phyloP scores from a whole-genome alignment of 106 monocot species.

The Chionographis japonica region DNA sequence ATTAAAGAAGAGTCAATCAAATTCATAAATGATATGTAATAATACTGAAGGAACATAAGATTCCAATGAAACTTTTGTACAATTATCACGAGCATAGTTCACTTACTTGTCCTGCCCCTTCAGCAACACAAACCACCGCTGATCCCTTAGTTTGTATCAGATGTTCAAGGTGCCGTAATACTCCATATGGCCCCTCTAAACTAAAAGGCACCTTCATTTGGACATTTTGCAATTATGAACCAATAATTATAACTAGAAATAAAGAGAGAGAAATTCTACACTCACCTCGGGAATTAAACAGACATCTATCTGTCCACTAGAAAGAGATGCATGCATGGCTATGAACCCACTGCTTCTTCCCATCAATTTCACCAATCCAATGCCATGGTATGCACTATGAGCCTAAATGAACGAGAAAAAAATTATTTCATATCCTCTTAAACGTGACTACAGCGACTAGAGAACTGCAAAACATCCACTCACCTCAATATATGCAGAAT shows the following conservation, averaged over 20 bases:
- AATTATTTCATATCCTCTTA: too few species aligned
- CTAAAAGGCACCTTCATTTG: constrained; percentile 66
- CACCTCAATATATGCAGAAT: constrained; percentile 97
- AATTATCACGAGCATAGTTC: neutral
- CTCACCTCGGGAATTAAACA: constrained; percentile 92
- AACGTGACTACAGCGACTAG: neutral
- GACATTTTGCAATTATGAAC: neutral
- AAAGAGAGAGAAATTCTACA: neutral
- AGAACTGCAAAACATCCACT: neutral
- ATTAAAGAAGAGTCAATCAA: neutral
- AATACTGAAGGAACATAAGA: neutral
- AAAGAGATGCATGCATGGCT: constrained; percentile 89
- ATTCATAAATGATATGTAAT: neutral
- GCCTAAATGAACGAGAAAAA: constrained; percentile 34
- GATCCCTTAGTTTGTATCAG: constrained; percentile 68
- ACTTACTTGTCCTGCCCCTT: constrained; percentile 85
- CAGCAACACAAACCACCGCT: constrained; percentile 79
- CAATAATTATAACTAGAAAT: neutral
- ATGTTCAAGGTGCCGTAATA: constrained; percentile 57
- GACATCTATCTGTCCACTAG: constrained; percentile 92
- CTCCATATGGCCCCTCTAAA: constrained; percentile 68
- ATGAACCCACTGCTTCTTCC: constrained; percentile 92
- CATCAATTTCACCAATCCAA: constrained; percentile 93
- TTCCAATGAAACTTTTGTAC: neutral
- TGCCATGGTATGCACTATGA: constrained; percentile 82